These are phyloP conservation scores for Daldinia sp. DNA, from an alignment of 2,329 filamentous ascomycete genomes.

Conservation along the genomic window DNA sequence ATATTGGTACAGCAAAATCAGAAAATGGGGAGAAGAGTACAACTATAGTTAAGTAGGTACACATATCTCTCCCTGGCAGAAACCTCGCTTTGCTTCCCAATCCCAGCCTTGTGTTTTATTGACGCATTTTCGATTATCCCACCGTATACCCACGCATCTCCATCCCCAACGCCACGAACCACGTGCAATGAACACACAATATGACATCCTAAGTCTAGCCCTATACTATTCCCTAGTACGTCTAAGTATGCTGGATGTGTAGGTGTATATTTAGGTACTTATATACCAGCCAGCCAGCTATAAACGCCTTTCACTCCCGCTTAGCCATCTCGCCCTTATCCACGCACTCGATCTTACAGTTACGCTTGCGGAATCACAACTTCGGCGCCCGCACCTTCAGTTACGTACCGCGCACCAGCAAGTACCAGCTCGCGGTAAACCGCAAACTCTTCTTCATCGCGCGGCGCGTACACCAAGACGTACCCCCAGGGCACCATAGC, in stretches of 20 bases:
- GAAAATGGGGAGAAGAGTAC: neutral
- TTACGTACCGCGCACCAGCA: conserved; percentile 38
- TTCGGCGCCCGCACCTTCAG: conserved; percentile 28
- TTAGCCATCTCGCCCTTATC: neutral
- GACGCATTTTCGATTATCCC: neutral
- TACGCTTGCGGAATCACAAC: conserved; percentile 31
- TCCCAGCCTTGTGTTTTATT: neutral
- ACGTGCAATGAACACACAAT: neutral
- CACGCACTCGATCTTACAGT: neutral
- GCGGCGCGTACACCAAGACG: conserved; percentile 53
- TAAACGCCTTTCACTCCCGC: neutral
- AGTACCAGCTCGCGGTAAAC: conserved; percentile 42
- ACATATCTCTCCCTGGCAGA: neutral
- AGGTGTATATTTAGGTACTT: neutral
- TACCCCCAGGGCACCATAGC: conserved; percentile 48
- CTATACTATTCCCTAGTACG: neutral
- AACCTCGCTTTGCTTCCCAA: neutral
- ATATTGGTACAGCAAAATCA: neutral
- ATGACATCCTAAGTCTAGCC: neutral
- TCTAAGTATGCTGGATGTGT: neutral
- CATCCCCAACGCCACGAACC: neutral
- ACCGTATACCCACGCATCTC: neutral
- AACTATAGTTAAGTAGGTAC: neutral
- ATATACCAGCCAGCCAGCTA: neutral
- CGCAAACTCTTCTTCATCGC: conserved; percentile 48